Evolutionary conservation across 2,329 filamentous ascomycete species (phyloP).

Genomic region (Eutypa lata): DNA sequence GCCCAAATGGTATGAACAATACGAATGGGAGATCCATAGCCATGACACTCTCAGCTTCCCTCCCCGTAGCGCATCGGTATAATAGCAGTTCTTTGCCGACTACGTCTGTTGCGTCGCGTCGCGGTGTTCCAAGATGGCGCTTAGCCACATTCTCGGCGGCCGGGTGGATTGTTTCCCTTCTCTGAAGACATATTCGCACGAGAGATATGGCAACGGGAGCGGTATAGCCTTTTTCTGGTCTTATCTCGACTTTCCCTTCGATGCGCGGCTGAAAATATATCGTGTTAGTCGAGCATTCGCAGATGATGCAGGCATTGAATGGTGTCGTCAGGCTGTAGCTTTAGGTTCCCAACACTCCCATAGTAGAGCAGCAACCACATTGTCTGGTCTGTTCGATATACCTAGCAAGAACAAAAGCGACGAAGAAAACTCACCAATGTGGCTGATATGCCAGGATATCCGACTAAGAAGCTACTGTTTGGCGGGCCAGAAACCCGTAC

Average conservation of each 20-base stretch:
- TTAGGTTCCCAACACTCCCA: neutral
- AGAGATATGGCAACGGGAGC: conserved; percentile 88
- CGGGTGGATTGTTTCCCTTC: conserved; percentile 93
- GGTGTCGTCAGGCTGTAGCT: conserved; percentile 4
- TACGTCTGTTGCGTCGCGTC: conserved; percentile 86
- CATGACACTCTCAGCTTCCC: conserved; percentile 83
- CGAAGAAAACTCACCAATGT: conserved; percentile 70
- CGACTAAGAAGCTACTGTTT: conserved; percentile 94
- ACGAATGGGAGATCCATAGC: conserved; percentile 98
- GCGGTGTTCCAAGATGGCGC: conserved; percentile 83
- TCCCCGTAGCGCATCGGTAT: conserved; percentile 80
- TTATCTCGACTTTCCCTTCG: conserved; percentile 96
- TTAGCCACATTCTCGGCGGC: conserved; percentile 92
- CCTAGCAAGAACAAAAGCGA: conserved; percentile 1
- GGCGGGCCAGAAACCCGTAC: conserved; percentile 96
- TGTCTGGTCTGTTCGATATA: neutral
- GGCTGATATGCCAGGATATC: conserved; percentile 96
- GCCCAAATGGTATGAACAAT: conserved; percentile 92
- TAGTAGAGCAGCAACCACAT: no score
- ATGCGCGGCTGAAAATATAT: conserved; percentile 72
- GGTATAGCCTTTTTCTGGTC: conserved; percentile 79
- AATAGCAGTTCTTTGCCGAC: conserved; percentile 95
- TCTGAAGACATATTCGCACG: conserved; percentile 89
- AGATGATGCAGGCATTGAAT: neutral
- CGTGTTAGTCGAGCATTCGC: conserved; percentile 1